Conservation (phyloP, 2,329 filamentous ascomycete species). For the Periglandula ipomoeae region DNA sequence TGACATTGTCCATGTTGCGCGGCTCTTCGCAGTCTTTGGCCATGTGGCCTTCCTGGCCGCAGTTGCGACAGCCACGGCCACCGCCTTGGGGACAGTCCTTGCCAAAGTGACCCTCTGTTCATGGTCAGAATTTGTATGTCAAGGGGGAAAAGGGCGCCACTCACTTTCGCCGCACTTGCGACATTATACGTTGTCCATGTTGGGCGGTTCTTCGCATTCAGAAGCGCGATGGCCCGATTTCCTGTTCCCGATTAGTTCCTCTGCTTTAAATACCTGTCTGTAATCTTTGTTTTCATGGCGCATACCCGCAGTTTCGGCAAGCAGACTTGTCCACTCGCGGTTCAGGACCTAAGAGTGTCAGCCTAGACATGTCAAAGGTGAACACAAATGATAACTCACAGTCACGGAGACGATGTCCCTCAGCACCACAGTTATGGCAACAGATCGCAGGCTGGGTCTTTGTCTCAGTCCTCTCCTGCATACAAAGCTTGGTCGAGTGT, state of each 20-base stretch:
- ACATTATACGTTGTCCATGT: slow-evolving; percentile 54
- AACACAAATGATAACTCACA: slow-evolving; percentile 36
- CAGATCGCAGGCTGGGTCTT: slow-evolving; percentile 36
- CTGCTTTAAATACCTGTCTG: background rate
- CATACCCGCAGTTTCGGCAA: slow-evolving; percentile 58
- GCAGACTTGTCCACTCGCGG: slow-evolving; percentile 55
- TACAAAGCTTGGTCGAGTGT: slow-evolving; percentile 52
- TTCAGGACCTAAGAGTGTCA: slow-evolving; percentile 35
- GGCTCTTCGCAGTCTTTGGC: slow-evolving; percentile 40
- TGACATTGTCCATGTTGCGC: slow-evolving; percentile 35
- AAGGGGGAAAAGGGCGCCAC: slow-evolving; percentile 14
- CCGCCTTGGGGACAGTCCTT: slow-evolving; percentile 55
- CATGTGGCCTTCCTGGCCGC: slow-evolving; percentile 52
- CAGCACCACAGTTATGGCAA: slow-evolving; percentile 56
- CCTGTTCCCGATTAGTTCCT: slow-evolving; percentile 17
- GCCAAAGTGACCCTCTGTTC: slow-evolving; percentile 49
- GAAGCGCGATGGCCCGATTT: slow-evolving; percentile 40
- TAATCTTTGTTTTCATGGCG: slow-evolving; percentile 2
- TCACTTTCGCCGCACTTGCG: slow-evolving; percentile 54
- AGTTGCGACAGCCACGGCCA: slow-evolving; percentile 50
- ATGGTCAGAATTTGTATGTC: slow-evolving; percentile 1
- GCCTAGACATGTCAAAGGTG: background rate
- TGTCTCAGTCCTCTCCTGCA: slow-evolving; percentile 44
- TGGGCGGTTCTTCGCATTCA: slow-evolving; percentile 51
- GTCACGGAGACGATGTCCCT: slow-evolving; percentile 60